phyloP scores from a whole-genome alignment of 306 rosid genomes.

The Inga oerstediana region DNA sequence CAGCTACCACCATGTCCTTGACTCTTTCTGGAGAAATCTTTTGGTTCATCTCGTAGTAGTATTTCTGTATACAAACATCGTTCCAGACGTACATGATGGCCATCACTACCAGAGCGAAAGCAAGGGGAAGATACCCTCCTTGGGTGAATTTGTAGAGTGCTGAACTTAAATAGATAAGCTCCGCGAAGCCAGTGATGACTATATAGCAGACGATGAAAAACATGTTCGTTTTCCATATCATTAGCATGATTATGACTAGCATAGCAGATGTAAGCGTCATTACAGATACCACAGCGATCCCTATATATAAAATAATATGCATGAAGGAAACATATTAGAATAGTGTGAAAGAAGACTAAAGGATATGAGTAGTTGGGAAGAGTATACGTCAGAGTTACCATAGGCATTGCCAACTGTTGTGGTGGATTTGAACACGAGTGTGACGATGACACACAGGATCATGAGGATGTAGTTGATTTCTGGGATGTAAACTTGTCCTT shows the following conservation, averaged over 20 bases:
- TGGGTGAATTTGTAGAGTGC: not conserved
- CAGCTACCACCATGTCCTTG: not conserved
- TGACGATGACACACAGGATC: constrained; percentile 53
- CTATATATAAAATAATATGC: not conserved
- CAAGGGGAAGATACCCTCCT: constrained; percentile 18
- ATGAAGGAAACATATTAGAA: not conserved
- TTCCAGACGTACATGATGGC: constrained; percentile 4
- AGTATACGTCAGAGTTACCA: constrained; percentile 31
- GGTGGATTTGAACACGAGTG: constrained; percentile 44
- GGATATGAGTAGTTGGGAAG: not conserved
- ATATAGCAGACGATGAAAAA: not conserved
- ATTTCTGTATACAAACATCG: not conserved
- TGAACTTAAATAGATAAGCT: not conserved
- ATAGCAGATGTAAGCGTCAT: not conserved
- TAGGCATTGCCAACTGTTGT: constrained; percentile 56
- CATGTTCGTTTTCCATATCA: constrained; percentile 1
- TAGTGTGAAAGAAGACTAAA: not conserved
- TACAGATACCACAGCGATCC: not conserved
- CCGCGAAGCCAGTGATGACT: not conserved
- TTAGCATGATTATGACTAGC: constrained; percentile 1
- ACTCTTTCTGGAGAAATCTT: not conserved
- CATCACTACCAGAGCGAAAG: not conserved
- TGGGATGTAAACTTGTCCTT: constrained; percentile 60
- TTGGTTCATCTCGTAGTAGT: not conserved
- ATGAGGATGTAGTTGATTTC: constrained; percentile 61